Percentiles rank a stretch among this genome's conserved stretches.
These are phyloP conservation scores for Ophiostoma tasmaniense DNA, from an alignment of 2,329 filamentous ascomycete genomes.

Conservation along the genomic window DNA sequence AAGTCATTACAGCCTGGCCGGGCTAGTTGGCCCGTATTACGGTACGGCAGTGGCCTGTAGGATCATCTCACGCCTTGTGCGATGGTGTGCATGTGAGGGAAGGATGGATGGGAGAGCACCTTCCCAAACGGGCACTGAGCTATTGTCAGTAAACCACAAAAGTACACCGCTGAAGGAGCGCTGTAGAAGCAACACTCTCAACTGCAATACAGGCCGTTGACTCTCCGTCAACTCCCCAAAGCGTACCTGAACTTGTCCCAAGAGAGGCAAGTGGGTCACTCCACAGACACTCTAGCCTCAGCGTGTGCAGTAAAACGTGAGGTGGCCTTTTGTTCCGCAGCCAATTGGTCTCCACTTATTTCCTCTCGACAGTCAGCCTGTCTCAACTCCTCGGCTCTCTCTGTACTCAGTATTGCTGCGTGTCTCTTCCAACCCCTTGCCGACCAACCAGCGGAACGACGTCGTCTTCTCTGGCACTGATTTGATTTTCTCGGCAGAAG, in stretches of 20 bases:
- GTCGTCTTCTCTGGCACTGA: background rate
- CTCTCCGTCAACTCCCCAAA: background rate
- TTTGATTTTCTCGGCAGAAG: background rate
- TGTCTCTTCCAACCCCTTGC: slow-evolving; percentile 5
- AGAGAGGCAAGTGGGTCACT: slow-evolving; percentile 12
- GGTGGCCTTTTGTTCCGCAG: slow-evolving; percentile 7
- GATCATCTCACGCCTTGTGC: background rate
- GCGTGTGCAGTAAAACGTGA: slow-evolving; percentile 6
- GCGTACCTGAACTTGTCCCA: slow-evolving; percentile 17
- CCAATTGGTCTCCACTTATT: background rate
- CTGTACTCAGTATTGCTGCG: background rate
- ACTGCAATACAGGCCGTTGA: background rate
- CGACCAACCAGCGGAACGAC: slow-evolving; percentile 1
- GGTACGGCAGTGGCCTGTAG: too few species aligned
- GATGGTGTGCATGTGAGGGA: background rate
- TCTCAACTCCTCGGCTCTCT: background rate
- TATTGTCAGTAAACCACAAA: background rate
- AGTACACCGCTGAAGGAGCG: background rate
- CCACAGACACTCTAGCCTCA: background rate
- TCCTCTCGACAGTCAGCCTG: background rate
- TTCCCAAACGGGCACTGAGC: background rate
- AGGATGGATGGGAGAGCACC: background rate
- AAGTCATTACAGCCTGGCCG: background rate
- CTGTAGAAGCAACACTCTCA: background rate
- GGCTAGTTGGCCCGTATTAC: slow-evolving; percentile 1